Conservation (phyloP, 2,329 filamentous ascomycete species). For the Diplocarpon mali region DNA sequence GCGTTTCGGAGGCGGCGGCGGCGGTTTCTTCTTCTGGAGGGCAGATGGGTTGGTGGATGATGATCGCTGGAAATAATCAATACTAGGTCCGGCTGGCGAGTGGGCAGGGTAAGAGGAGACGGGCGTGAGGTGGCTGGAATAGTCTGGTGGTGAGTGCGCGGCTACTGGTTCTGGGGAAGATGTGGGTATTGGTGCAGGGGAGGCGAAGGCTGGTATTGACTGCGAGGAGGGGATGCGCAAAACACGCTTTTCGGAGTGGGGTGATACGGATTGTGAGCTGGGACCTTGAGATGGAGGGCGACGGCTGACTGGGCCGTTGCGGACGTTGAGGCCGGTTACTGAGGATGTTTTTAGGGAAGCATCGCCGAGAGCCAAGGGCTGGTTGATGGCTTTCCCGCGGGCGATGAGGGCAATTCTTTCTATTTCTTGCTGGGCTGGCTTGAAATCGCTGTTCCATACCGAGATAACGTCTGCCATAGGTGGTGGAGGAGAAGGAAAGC, state of each 20-base stretch:
- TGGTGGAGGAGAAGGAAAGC: conserved; percentile 61
- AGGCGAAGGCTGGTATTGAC: conserved; percentile 8
- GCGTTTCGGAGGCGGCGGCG: conserved; percentile 56
- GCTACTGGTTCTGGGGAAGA: conserved; percentile 16
- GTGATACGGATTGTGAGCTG: conserved; percentile 13
- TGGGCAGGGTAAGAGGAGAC: conserved; percentile 20
- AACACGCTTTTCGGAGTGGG: conserved; percentile 16
- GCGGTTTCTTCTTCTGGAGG: conserved; percentile 64
- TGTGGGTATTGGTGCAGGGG: conserved; percentile 15
- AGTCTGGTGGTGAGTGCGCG: conserved; percentile 15
- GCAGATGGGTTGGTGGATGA: conserved; percentile 14
- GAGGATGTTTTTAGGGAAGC: conserved; percentile 22
- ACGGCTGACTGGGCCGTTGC: conserved; percentile 32
- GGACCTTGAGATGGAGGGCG: conserved; percentile 32
- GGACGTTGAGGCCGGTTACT: conserved; percentile 23
- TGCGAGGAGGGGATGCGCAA: conserved; percentile 19
- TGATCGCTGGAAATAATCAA: conserved; percentile 27
- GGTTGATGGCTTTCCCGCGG: conserved; percentile 54
- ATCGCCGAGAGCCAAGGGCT: conserved; percentile 33
- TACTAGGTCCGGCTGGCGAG: conserved; percentile 20
- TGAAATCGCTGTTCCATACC: conserved; percentile 52
- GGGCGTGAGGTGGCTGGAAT: conserved; percentile 20
- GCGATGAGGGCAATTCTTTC: conserved; percentile 55
- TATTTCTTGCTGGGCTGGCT: conserved; percentile 51
- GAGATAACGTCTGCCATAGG: conserved; percentile 61